Evolutionary conservation across 805 yeast genomes (phyloP).

Genomic region (Teunomyces aglyptinius): DNA sequence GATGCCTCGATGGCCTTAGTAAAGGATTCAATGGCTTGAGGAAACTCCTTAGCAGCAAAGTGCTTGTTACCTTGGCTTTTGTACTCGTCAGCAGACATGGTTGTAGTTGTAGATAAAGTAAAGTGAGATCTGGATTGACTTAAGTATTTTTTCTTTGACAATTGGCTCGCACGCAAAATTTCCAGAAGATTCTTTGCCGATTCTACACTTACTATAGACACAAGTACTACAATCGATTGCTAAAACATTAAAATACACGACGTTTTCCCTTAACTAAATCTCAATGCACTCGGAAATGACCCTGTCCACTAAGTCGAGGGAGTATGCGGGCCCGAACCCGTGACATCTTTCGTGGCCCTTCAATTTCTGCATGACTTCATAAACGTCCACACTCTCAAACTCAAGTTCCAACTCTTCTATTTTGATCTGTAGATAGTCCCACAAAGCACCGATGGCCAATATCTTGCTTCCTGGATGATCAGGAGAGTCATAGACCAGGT

Average conservation of each 20-base stretch:
- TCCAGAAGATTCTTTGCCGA: conserved; percentile 3
- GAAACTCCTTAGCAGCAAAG: conserved; percentile 82
- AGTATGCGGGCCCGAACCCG: conserved; percentile 74
- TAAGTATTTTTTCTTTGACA: background rate
- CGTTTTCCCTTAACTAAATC: background rate
- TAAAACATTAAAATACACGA: conserved; percentile 2
- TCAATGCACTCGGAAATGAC: conserved; percentile 21
- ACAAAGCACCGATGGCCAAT: conserved; percentile 72
- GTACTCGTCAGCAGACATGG: conserved; percentile 66
- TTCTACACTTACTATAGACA: background rate
- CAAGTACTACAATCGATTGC: background rate
- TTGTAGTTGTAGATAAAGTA: background rate
- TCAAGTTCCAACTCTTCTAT: conserved; percentile 46
- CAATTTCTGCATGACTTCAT: conserved; percentile 55
- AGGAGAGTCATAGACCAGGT: conserved; percentile 35
- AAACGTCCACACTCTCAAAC: conserved; percentile 51
- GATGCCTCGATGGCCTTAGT: conserved; percentile 85
- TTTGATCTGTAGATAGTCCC: conserved; percentile 67
- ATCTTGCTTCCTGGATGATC: conserved; percentile 46
- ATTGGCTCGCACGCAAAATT: background rate
- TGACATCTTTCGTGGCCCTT: conserved; percentile 75
- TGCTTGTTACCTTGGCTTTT: conserved; percentile 94
- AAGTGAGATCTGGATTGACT: background rate
- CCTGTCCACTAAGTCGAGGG: conserved; percentile 42
- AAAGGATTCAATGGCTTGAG: conserved; percentile 75